Evolutionary conservation across 1,284 basidiomycete genomes (phyloP), one percentile per base, ranked within the genome.

Genomic region (Boletus sp.): DNA sequence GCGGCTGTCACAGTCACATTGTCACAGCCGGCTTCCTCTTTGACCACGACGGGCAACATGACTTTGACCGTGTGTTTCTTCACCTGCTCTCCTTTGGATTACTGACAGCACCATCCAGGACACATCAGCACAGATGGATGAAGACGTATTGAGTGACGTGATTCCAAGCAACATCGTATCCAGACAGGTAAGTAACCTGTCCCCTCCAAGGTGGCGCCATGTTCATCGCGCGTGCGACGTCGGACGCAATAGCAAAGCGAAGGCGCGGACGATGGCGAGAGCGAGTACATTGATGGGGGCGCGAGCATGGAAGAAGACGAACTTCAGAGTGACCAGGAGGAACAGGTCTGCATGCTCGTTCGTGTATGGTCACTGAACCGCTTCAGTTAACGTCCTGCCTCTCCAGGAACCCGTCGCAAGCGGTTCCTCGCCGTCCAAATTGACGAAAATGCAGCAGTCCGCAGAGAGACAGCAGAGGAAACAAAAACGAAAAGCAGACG

Each of bases 121-220:
- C 24, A 49, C 41, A 11, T 54, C 55, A 36, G 52, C 15, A 12
- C 45, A 5, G 18, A 78, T 77, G 73, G 89, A 91, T 8, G 89
- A 92, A 56, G 90, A 92, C 69, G 84, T 90, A 49, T 79, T 92
- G 59, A 91, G 88, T 68, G 89, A 92, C 69, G 80, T 92, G 54
- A 85, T 92, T 16, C 90, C 90, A 1, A 89, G 86, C 72, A 91
- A 91, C 69, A 89, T 91, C 60, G 87, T 91, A 52, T 92, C 89
- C 61, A 83, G 89, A 63, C 88, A 91, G 80, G 90, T 87, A 67
- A 56, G 75, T 66, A 53, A 20, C 31, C 37, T 56, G 27, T 41
- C 51, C 53, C 44, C 42, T 27, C 35, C 35, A n/a, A 3, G 16
- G n/a, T 29, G 22, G 35, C 29, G 33, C 33, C 31, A 27, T 51